Evolutionary conservation across 257 asterid genomes (phyloP).

Genomic region (Prunella vulgaris): DNA sequence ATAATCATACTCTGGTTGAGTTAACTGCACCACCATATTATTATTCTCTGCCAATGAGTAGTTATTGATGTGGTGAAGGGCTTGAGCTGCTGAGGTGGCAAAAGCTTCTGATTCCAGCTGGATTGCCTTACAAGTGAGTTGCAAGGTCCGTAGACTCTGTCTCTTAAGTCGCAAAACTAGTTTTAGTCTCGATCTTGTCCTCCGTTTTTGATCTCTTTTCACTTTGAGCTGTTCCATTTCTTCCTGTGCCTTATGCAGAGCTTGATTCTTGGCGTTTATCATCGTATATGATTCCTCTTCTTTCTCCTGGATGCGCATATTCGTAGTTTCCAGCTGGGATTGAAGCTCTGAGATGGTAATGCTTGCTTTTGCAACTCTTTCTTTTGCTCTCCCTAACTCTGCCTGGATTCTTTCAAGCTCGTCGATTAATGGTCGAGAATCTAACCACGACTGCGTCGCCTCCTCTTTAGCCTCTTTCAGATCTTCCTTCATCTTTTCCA

Average conservation of each 20-base stretch:
- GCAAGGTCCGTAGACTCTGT: conserved; percentile 48
- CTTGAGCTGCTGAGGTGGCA: conserved; percentile 42
- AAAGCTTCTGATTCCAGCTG: conserved; percentile 44
- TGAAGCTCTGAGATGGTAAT: conserved; percentile 30
- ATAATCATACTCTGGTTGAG: conserved; percentile 33
- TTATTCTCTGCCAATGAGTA: conserved; percentile 14
- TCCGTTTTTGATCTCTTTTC: conserved; percentile 40
- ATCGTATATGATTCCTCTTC: conserved; percentile 25
- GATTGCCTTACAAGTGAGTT: conserved; percentile 46
- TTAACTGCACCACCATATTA: conserved; percentile 27
- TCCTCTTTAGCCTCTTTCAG: conserved; percentile 59
- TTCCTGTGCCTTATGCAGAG: conserved; percentile 32
- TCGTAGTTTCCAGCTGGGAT: conserved; percentile 33
- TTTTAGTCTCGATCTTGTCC: conserved; percentile 33
- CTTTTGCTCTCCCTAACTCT: conserved; percentile 31
- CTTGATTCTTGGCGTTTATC: conserved; percentile 33
- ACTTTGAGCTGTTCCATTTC: conserved; percentile 40
- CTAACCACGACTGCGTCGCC: conserved; percentile 58
- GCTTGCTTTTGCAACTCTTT: conserved; percentile 20
- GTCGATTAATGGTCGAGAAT: conserved; percentile 55
- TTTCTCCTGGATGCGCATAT: conserved; percentile 33
- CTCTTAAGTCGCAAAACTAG: conserved; percentile 33
- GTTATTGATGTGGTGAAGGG: conserved; percentile 29
- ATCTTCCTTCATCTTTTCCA: conserved; percentile 33
- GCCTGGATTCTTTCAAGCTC: conserved; percentile 56